Evolutionary conservation across 441 rosid genomes (phyloP).

Genomic region (Pelargonium citronellum): DNA sequence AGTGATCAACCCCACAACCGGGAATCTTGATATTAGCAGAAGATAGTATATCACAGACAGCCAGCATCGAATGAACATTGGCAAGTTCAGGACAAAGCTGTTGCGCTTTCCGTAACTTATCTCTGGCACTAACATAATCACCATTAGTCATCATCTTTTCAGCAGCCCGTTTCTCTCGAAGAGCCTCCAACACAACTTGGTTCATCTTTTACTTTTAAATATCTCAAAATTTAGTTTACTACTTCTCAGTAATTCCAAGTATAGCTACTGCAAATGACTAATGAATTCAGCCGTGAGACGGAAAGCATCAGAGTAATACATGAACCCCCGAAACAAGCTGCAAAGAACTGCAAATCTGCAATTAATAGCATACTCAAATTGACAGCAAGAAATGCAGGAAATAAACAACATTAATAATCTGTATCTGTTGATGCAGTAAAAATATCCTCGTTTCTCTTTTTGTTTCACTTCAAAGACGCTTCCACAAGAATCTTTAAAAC

Average conservation of each 20-base stretch:
- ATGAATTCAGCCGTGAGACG: background rate
- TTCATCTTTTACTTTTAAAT: constrained; percentile 6
- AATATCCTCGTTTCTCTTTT: background rate
- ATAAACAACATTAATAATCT: background rate
- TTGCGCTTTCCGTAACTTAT: constrained; percentile 18
- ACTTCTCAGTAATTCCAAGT: background rate
- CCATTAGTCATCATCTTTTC: constrained; percentile 17
- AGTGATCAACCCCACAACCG: constrained; percentile 23
- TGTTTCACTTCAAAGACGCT: background rate
- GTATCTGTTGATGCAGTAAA: background rate
- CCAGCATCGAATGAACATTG: constrained; percentile 20
- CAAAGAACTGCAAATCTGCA: background rate
- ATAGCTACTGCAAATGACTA: background rate
- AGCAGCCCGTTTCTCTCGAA: constrained; percentile 15
- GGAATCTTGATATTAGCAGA: constrained; percentile 22
- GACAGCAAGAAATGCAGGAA: background rate
- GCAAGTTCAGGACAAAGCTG: constrained; percentile 20
- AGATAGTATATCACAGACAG: constrained; percentile 24
- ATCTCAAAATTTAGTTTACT: background rate
- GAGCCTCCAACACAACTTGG: constrained; percentile 11
- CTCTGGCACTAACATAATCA: constrained; percentile 22
- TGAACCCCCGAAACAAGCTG: background rate
- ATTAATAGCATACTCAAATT: background rate
- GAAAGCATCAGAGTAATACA: background rate
- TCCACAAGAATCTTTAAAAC: background rate